Conservation (phyloP, 2,329 filamentous ascomycete species). For the Fusarium scirpi region DNA sequence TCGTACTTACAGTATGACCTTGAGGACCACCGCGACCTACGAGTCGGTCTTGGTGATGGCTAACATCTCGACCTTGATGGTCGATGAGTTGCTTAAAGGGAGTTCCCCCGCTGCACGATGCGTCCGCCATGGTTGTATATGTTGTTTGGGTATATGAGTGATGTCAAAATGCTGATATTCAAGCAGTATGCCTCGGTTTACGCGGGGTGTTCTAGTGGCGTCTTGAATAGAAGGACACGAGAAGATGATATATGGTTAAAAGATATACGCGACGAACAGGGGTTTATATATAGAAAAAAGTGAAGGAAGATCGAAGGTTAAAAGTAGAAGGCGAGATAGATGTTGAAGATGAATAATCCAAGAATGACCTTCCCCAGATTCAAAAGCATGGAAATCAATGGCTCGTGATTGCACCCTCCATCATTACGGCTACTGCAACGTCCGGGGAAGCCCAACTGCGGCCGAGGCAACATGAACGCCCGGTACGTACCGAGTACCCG, state of each 20-base stretch:
- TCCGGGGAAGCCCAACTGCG: slow-evolving; percentile 43
- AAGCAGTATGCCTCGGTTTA: slow-evolving; percentile 35
- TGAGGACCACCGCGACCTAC: slow-evolving; percentile 48
- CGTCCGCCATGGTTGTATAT: slow-evolving; percentile 53
- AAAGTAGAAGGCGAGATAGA: slow-evolving; percentile 1
- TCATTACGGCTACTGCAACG: slow-evolving; percentile 24
- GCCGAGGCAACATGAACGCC: slow-evolving; percentile 30
- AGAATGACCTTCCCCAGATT: slow-evolving; percentile 23
- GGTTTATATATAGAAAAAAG: neutral
- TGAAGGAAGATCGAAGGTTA: neutral
- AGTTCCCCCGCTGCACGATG: slow-evolving; percentile 57
- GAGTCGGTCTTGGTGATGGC: slow-evolving; percentile 57
- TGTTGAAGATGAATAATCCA: slow-evolving; percentile 35
- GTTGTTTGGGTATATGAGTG: neutral
- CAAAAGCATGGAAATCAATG: slow-evolving; percentile 26
- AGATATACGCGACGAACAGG: neutral
- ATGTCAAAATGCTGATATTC: slow-evolving; percentile 7
- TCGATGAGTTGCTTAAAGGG: slow-evolving; percentile 59
- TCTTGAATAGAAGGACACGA: neutral
- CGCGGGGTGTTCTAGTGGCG: slow-evolving; percentile 18
- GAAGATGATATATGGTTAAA: neutral
- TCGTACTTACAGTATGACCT: slow-evolving; percentile 48
- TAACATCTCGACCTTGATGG: slow-evolving; percentile 57
- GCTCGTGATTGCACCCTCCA: slow-evolving; percentile 43
- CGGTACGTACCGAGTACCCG: slow-evolving; percentile 32